Percentiles rank a stretch among this genome's conserved stretches.
These are phyloP conservation scores for Clavispora vitiphila DNA, from an alignment of 805 yeast species.

Conservation along the genomic window DNA sequence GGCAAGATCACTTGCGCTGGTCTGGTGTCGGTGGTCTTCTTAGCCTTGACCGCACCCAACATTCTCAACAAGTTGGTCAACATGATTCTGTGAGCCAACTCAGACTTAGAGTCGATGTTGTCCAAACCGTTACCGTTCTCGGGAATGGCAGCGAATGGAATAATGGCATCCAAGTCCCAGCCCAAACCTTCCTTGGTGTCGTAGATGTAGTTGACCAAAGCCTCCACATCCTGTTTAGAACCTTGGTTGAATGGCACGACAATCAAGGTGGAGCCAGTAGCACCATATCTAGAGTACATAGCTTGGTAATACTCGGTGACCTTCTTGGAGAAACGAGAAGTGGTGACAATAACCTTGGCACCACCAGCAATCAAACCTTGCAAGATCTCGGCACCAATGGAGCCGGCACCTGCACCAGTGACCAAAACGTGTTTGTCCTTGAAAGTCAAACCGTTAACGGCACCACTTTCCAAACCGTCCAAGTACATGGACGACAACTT, in stretches of 20 bases:
- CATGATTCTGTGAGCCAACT: constrained; percentile 98
- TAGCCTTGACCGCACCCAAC: constrained; percentile 83
- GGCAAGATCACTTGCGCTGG: constrained; percentile 98
- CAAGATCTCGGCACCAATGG: constrained; percentile 95
- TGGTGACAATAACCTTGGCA: constrained; percentile 94
- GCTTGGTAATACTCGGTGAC: constrained; percentile 95
- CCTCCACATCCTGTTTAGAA: constrained; percentile 87
- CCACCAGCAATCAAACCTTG: constrained; percentile 97
- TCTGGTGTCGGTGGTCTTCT: constrained; percentile 85
- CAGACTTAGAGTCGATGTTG: constrained; percentile 89
- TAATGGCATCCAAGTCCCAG: constrained; percentile 94
- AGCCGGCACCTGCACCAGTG: constrained; percentile 99
- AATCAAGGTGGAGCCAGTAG: constrained; percentile 83
- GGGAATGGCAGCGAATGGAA: constrained; percentile 99
- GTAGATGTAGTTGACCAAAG: constrained; percentile 80
- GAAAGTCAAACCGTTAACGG: constrained; percentile 89
- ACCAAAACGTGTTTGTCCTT: constrained; percentile 83
- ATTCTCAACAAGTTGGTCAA: constrained; percentile 90
- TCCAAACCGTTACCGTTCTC: constrained; percentile 97
- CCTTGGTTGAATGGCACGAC: constrained; percentile 99
- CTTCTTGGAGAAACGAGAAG: constrained; percentile 89
- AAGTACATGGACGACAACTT: constrained; percentile 71
- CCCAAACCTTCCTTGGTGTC: constrained; percentile 88
- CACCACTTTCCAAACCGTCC: constrained; percentile 90
- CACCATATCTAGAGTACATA: constrained; percentile 88